Evolutionary conservation across 345 rosid genomes (phyloP), one percentile per base, ranked within the genome.

Genomic region (Bretschneidera sinensis): DNA sequence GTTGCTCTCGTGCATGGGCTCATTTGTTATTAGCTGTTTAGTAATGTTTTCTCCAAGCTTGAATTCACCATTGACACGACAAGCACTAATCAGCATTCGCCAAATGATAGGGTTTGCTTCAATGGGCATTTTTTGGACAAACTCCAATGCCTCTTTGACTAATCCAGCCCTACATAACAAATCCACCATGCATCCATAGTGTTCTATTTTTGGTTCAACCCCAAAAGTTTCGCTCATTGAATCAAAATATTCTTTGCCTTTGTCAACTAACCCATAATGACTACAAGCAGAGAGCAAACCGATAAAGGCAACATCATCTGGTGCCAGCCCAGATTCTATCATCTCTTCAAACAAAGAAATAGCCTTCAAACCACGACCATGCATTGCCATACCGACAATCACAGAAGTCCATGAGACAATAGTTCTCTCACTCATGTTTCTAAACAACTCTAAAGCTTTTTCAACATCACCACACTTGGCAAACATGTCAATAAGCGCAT

Each of bases 391-490:
- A 48, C 84, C 86, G 39, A 62, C 79, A 65, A 81, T 79, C 69
- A 84, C 76, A 25, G 84, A 81, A 55, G 84, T 84, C 81, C 89
- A 79, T 0, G 89, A 77, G 57, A 81, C 78, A 59, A 75, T 75
- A 50, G 66, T 73, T 70, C 73, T 77, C 51, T 62, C 66, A 22
- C 18, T 58, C 89, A 79, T 79, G 48, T 56, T 63, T 62, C 74
- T 55, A 64, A 81, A 84, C 79, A 81, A 66, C 18, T 65, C 67
- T 58, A 79, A 24, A 23, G 86, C 89, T 71, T 70, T 71, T 34
- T 81, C 81, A 18, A 77, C 74, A 24, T 81, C 86, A 19, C 86
- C 86, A 57, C 86, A 84, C 67, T 79, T 84, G 0, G 83, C 76
- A 28, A 77, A 81, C 89, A 81, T 79, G 52, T 73, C 84, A 28